phyloP scores from a whole-genome alignment of 257 asterid species.

The Jaltomata sinuosa region DNA sequence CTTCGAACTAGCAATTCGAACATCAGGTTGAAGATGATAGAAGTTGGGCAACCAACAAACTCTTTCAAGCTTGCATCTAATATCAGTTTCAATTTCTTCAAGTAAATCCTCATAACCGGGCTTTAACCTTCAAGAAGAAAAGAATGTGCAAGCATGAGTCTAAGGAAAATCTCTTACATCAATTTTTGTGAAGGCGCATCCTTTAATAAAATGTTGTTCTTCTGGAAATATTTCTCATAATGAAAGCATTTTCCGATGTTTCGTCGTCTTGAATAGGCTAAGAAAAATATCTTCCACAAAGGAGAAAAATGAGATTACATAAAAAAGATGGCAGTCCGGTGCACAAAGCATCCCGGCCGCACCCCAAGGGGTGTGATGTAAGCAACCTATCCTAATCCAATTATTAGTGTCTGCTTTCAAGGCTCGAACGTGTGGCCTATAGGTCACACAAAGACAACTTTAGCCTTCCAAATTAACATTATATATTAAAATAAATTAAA shows the following conservation, averaged over 20 bases:
- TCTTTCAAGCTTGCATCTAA: constrained; percentile 44
- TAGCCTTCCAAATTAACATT: too few relatives aligned
- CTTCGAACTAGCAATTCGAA: constrained; percentile 66
- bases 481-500: too few relatives aligned
- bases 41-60: constrained; percentile 73
- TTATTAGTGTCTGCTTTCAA: too few relatives aligned
- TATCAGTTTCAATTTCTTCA: constrained; percentile 64
- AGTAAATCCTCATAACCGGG: constrained; percentile 49
- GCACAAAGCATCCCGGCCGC: too few relatives aligned
- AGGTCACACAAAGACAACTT: too few relatives aligned
- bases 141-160: constrained; percentile 4
- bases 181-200: background rate
- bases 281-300: background rate
- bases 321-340: too few relatives aligned
- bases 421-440: too few relatives aligned
- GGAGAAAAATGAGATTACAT: background rate
- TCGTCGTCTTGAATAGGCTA: background rate
- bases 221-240: background rate
- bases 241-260: background rate
- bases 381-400: too few relatives aligned
- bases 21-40: constrained; percentile 55
- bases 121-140: constrained; percentile 43
- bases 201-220: background rate
- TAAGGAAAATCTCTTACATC: background rate
- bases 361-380: too few relatives aligned